Evolutionary conservation across 148 eudicot species (phyloP).

Genomic region (Linanthus parryae): DNA sequence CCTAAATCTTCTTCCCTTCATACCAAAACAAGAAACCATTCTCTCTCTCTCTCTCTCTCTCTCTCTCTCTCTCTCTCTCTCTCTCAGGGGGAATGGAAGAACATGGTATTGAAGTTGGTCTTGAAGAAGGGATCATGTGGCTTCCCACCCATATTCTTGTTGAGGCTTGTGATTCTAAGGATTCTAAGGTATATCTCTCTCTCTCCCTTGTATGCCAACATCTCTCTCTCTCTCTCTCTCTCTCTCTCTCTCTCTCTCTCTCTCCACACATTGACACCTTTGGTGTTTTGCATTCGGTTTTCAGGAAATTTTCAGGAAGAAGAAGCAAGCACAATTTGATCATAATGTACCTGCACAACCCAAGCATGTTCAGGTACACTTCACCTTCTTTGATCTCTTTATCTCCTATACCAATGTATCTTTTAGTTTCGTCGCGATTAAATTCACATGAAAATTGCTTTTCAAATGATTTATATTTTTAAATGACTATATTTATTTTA

Average conservation of each 20-base stretch:
- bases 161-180: slow-evolving; percentile 21
- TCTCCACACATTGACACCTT: background rate
- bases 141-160: slow-evolving; percentile 23
- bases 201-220: background rate
- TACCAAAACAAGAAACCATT: background rate
- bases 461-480: too few relatives aligned
- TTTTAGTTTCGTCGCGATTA: too few relatives aligned
- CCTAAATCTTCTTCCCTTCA: slow-evolving; percentile 4
- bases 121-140: slow-evolving; percentile 28
- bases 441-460: too few relatives aligned
- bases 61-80: background rate
- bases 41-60: slow-evolving; percentile 12
- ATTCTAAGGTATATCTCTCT: background rate
- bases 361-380: background rate
- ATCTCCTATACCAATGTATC: too few relatives aligned
- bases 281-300: background rate
- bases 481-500: too few relatives aligned
- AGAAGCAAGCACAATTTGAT: background rate
- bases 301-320: background rate
- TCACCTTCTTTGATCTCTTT: background rate
- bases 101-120: slow-evolving; percentile 14
- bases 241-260: background rate
- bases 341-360: too few relatives aligned
- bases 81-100: slow-evolving; percentile 18
- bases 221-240: background rate